These are phyloP conservation scores for Nymphaea thermarum DNA, from an alignment of 164 flowering plant genomes.

Conservation along the genomic window DNA sequence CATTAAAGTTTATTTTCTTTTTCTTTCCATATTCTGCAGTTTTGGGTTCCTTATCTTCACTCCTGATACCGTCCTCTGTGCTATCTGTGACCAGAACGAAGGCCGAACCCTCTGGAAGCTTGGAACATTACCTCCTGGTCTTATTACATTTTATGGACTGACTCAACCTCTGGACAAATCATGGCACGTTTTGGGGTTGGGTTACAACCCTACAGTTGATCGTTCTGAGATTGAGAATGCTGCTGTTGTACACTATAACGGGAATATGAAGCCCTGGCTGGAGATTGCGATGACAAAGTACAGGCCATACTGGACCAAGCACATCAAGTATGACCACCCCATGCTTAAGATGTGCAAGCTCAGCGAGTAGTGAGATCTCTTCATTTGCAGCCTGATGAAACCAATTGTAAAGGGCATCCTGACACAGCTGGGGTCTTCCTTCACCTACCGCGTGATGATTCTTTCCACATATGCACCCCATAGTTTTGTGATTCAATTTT, in stretches of 20 bases:
- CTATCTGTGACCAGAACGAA: constrained; percentile 47
- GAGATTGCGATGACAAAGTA: constrained; percentile 98
- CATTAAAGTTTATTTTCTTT: not conserved
- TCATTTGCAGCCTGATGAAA: not conserved
- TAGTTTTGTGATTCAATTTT: not conserved
- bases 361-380: constrained; percentile 24
- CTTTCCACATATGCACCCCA: not conserved
- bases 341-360: constrained; percentile 66
- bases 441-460: not conserved
- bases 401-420: not conserved
- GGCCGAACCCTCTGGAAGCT: constrained; percentile 93
- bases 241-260: constrained; percentile 92
- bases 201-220: constrained; percentile 90
- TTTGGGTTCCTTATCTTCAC: not conserved
- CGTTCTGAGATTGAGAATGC: constrained; percentile 72
- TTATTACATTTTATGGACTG: constrained; percentile 83
- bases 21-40: not conserved
- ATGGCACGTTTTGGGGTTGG: constrained; percentile 98
- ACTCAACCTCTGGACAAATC: constrained; percentile 86
- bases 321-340: constrained; percentile 79
- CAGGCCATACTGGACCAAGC: constrained; percentile 82
- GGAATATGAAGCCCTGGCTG: constrained; percentile 99
- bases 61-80: constrained; percentile 2
- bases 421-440: not conserved
- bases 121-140: constrained; percentile 93